A percentile compares a stretch with the other conserved stretches of the same genome.
Evolutionary conservation across 768 basidiomycete genomes (phyloP).

Genomic region (Nevesoporus exiguus): DNA sequence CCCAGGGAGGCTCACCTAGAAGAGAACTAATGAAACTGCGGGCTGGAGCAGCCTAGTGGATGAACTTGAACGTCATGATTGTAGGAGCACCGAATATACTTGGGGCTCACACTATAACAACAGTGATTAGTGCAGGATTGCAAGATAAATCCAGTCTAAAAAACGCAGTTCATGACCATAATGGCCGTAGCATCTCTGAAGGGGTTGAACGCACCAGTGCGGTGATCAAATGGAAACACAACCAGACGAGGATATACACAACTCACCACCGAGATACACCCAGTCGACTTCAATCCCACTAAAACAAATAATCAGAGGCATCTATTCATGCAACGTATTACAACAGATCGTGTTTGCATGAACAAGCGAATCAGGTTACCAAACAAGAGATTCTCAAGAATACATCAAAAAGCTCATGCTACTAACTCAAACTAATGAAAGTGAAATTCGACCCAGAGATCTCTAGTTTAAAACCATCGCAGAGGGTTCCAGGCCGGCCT

Average conservation of each 20-base stretch:
- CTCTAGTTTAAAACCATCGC: slow-evolving; percentile 6
- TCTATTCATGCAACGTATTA: slow-evolving; percentile 6
- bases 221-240: too few relatives aligned
- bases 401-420: slow-evolving; percentile 2
- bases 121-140: too few relatives aligned
- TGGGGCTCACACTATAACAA: too few relatives aligned
- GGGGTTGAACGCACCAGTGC: too few relatives aligned
- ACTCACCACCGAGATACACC: not conserved
- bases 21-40: too few relatives aligned
- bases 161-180: too few relatives aligned
- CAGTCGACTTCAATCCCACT: not conserved
- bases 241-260: not conserved
- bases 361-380: slow-evolving; percentile 6
- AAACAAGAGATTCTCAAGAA: slow-evolving; percentile 13
- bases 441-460: not conserved
- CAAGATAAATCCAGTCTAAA: too few relatives aligned
- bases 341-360: slow-evolving; percentile 8
- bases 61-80: not conserved
- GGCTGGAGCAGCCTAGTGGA: too few relatives aligned
- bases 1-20: too few relatives aligned
- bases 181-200: too few relatives aligned
- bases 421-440: slow-evolving; percentile 17
- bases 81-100: not conserved
- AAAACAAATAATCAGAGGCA: not conserved
- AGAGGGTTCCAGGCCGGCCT: slow-evolving; percentile 9